Conservation (phyloP, 257 asterid genomes). For the Penstemon barbatus region DNA sequence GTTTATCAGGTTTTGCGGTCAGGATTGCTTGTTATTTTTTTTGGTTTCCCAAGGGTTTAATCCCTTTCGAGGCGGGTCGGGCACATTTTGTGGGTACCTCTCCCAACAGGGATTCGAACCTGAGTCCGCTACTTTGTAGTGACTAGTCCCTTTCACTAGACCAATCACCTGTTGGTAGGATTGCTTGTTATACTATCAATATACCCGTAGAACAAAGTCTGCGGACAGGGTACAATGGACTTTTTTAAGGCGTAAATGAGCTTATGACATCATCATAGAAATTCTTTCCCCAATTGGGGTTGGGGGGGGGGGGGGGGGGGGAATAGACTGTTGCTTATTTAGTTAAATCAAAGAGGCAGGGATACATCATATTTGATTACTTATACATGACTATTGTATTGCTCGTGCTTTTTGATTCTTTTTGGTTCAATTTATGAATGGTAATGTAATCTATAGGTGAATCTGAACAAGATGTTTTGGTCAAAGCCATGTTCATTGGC, state of each 20-base stretch:
- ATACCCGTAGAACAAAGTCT: background rate
- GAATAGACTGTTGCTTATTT: background rate
- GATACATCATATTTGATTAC: background rate
- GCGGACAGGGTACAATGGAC: background rate
- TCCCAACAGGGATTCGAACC: too few relatives aligned
- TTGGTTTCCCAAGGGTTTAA: too few relatives aligned
- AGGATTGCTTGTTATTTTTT: background rate
- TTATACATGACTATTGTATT: background rate
- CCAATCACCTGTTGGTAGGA: too few relatives aligned
- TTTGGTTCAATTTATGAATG: slow-evolving; percentile 1
- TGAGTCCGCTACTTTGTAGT: too few relatives aligned
- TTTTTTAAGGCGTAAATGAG: background rate
- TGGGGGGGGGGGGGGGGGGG: too few relatives aligned
- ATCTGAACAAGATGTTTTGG: slow-evolving; percentile 86
- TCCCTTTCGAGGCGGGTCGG: too few relatives aligned
- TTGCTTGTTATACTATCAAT: background rate
- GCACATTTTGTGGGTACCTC: too few relatives aligned
- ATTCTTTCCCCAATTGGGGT: background rate
- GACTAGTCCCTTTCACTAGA: too few relatives aligned
- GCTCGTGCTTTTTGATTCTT: background rate
- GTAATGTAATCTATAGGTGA: slow-evolving; percentile 48
- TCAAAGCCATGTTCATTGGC: slow-evolving; percentile 87
- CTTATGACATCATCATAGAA: background rate
- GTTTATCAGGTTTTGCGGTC: background rate
- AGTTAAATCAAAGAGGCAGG: background rate